Conservation (phyloP, 768 basidiomycete species). For the Lactarius hatsudake region DNA sequence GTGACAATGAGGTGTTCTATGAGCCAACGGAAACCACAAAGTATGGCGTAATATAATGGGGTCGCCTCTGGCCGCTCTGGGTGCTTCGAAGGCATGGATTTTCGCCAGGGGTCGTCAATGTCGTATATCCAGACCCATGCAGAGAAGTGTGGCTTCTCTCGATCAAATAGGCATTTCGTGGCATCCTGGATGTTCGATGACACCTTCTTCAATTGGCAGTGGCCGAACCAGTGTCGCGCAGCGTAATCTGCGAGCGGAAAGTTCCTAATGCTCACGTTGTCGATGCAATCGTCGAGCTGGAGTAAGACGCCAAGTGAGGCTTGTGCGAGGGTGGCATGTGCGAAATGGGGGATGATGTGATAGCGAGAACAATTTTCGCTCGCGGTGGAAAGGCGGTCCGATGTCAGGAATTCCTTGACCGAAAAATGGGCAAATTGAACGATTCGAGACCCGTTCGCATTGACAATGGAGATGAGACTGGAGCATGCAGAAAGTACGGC, state of each 20-base stretch:
- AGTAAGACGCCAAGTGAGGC: neutral
- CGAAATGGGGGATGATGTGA: neutral
- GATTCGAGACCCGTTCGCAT: neutral
- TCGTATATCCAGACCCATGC: slow-evolving; percentile 1
- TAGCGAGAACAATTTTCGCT: neutral
- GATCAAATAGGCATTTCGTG: neutral
- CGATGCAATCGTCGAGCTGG: neutral
- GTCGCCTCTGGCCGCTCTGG: neutral
- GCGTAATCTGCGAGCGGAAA: slow-evolving; percentile 3
- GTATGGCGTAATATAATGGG: neutral
- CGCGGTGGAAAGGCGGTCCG: slow-evolving; percentile 1
- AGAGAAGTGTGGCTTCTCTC: neutral
- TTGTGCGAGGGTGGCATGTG: neutral
- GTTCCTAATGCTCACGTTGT: neutral
- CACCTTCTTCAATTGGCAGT: neutral
- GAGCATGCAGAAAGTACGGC: neutral
- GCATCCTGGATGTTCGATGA: neutral
- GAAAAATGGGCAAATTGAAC: no score
- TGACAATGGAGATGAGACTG: neutral
- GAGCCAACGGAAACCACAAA: neutral
- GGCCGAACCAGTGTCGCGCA: neutral
- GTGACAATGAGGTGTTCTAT: neutral
- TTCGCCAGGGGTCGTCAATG: neutral
- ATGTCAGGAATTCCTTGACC: neutral
- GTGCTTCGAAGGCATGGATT: neutral